phyloP scores from a whole-genome alignment of 805 yeast genomes.

The Candida pseudoglaebosa region DNA sequence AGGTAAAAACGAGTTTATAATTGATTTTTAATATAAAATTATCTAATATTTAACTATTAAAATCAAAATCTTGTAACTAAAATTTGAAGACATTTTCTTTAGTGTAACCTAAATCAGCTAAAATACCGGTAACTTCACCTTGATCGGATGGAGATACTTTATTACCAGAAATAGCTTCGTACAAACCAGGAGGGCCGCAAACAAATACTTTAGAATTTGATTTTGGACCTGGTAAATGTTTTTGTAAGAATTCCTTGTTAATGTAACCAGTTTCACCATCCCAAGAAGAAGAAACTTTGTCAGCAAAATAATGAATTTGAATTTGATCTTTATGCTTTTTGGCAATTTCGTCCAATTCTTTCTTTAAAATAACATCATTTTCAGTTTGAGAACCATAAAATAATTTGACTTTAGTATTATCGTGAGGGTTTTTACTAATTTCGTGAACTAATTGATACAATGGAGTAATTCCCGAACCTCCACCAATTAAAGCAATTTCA shows the following conservation, averaged over 20 bases:
- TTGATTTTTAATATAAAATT: too few relatives aligned
- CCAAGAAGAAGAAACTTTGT: conserved; percentile 49
- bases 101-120: conserved; percentile 83
- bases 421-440: conserved; percentile 73
- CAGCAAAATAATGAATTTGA: conserved; percentile 74
- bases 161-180: conserved; percentile 81
- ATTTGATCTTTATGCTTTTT: conserved; percentile 73
- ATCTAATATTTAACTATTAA: too few relatives aligned
- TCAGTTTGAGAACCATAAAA: conserved; percentile 76
- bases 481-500: conserved; percentile 80
- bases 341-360: conserved; percentile 69
- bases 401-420: conserved; percentile 83
- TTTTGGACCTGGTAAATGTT: conserved; percentile 60
- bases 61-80: conserved; percentile 35
- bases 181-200: conserved; percentile 94
- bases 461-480: conserved; percentile 97
- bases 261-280: conserved; percentile 71
- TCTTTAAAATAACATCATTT: conserved; percentile 76
- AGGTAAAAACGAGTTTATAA: too few relatives aligned
- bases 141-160: conserved; percentile 87
- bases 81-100: conserved; percentile 89
- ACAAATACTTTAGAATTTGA: conserved; percentile 64
- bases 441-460: conserved; percentile 81
- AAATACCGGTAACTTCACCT: conserved; percentile 88
- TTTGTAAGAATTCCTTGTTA: conserved; percentile 64